Evolutionary conservation across 2,329 filamentous ascomycete genomes (phyloP), one percentile per base, ranked within the genome.

Genomic region (Pestalotiopsis fici): DNA sequence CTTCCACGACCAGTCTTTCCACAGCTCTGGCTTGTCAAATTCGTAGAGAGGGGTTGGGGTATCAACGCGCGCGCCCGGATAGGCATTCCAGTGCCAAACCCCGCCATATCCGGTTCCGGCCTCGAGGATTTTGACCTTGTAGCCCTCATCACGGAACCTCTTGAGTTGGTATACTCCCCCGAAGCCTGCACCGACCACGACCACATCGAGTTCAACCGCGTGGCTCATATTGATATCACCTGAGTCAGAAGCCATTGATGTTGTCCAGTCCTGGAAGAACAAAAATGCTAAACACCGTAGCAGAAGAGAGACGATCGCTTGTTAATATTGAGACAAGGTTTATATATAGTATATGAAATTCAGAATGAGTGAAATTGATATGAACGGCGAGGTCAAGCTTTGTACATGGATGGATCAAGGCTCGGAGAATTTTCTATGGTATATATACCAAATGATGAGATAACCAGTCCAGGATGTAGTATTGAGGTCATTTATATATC

Each of bases 41-140:
- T 81, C 76, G 62, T 80, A 80, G 27, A 76, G 63, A 54, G 75
- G 71, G 9, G 68, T 70, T 28, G 75, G 66, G 5, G 71, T 75
- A 67, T 85, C 82, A 21, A 83, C 80, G 2, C 80, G 74, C 1
- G 80, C 80, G 0, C 82, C 82, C 0, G 82, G 82, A 59, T 83
- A 84, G 1, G 74, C 70, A 69, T 83, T 83, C 76, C 78, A 82
- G 65, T 80, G 76, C 83, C 83, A 85, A 9, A 80, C 78, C 7
- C 83, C 82, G 4, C 82, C 83, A 12, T 81, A 73, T 31, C 74
- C 76, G 5, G 67, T 50, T 3, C 76, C 82, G 0, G 76, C 74
- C 56, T 84, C 83, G 37, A 83, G 73, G 0, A 82, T 66, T 60
- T 80, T 79, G 25, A 74, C 77, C 1, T 72, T 76, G 35, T 80